Evolutionary conservation across 345 rosid species (phyloP), one percentile per base, ranked within the genome.

Genomic region (Hevea brasiliensis): DNA sequence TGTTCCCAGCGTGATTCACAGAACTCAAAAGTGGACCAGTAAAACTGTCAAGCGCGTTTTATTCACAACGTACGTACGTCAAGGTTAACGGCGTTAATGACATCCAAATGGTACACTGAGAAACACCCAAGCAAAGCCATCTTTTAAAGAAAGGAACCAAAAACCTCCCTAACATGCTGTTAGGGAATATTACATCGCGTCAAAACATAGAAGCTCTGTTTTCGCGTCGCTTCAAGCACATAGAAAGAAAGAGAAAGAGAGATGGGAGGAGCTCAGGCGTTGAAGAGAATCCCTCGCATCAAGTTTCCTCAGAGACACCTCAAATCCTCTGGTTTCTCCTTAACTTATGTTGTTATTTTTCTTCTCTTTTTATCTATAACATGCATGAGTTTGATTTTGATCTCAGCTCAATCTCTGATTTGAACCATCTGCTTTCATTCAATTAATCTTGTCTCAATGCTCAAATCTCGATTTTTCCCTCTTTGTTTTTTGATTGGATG

Each of bases 201-300:
- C 60, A n/a, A 72, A 26, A 15, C 66, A 42, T 24, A 15, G 29
- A 65, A 61, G 45, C 37, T 8, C 42, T 23, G 40, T 57, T 58
- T 42, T 41, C 63, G 41, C 14, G 7, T 61, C 29, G 32, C 29
- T 48, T 51, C 62, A 8, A 61, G 23, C 13, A 42, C 67, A 69
- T n/a, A n/a, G n/a, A n/a, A 32, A 61, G 27, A 70, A n/a, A 65
- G 0, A 14, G 60, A 72, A 70, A 73, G 59, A 75, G 68, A 68
- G 84, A 91, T 88, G 93, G 86, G 82, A 77, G 87, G 83, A 20
- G 87, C 79, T 61, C 89, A 89, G 77, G 87, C 85, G 12, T 64
- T 89, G 83, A 94, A 90, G 89, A 86, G 97, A 84, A 85, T 94
- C 71, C 97, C 97, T 72, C 90, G 92, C 78, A 91, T 94, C 82